phyloP scores from a whole-genome alignment of 2,329 filamentous ascomycete genomes.

The Immersiporthe knoxdaviesiana region DNA sequence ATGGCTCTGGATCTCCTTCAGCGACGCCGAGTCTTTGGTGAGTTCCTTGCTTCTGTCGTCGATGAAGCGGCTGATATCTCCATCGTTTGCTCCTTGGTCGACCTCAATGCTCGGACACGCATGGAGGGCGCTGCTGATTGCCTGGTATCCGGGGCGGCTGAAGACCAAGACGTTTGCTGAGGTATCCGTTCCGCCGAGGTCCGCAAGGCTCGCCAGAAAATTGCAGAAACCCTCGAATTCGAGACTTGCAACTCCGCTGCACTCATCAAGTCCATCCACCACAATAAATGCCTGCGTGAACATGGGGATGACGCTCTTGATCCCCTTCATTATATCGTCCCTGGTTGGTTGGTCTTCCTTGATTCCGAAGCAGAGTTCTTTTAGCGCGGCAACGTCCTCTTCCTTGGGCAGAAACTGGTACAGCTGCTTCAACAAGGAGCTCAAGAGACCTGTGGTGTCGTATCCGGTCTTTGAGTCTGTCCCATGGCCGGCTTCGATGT shows the following conservation, averaged over 20 bases:
- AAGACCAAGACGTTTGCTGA: constrained; percentile 7
- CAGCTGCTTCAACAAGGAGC: constrained; percentile 10
- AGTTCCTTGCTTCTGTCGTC: constrained; percentile 7
- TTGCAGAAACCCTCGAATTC: constrained; percentile 12
- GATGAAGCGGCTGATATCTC: constrained; percentile 14
- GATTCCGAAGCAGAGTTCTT: background rate
- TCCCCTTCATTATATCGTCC: background rate
- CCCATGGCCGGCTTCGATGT: background rate
- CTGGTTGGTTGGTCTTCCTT: background rate
- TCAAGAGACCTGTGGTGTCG: constrained; percentile 4
- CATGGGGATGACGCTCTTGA: background rate
- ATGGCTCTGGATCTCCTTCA: background rate
- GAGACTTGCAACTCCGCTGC: constrained; percentile 3
- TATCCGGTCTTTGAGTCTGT: background rate
- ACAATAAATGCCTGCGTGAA: constrained; percentile 7
- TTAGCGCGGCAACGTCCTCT: background rate
- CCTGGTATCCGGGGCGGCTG: constrained; percentile 1
- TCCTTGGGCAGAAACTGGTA: background rate
- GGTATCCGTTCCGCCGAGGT: background rate
- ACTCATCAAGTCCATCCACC: constrained; percentile 15
- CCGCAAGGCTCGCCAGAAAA: background rate
- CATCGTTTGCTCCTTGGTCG: constrained; percentile 5
- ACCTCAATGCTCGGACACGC: constrained; percentile 11
- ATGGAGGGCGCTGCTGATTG: background rate
- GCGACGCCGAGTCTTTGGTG: background rate